A percentile compares a stretch with the other conserved stretches of the same genome.
These are phyloP conservation scores for Spinacia oleracea DNA, from an alignment of 179 eudicot species.

Conservation along the genomic window DNA sequence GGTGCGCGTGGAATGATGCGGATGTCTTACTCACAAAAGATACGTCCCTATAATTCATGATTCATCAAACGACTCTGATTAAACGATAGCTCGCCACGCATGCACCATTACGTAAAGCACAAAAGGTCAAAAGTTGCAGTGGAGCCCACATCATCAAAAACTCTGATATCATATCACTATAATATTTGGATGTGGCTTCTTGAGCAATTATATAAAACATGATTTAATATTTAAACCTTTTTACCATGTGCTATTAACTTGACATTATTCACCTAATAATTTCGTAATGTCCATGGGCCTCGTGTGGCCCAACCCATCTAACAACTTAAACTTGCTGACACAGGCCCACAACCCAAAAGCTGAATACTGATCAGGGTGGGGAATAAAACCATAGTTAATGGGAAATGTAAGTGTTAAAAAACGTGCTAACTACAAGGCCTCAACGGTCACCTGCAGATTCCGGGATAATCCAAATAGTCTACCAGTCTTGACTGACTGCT, in stretches of 20 bases:
- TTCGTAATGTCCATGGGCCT: too few species aligned
- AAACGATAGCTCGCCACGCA: neutral
- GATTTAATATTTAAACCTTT: too few species aligned
- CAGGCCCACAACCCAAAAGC: too few species aligned
- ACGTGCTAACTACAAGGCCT: neutral
- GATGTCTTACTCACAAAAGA: neutral
- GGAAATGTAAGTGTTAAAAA: neutral
- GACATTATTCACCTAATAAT: too few species aligned
- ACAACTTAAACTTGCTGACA: too few species aligned
- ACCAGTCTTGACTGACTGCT: neutral
- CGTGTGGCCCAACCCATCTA: too few species aligned
- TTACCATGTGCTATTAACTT: neutral
- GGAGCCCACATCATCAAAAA: neutral
- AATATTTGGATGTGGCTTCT: too few species aligned
- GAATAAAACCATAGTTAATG: neutral
- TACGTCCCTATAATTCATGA: neutral
- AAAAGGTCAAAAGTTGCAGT: neutral
- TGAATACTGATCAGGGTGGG: too few species aligned
- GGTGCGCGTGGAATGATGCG: neutral
- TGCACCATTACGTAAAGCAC: neutral
- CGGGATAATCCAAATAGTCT: neutral
- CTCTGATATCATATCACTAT: too few species aligned
- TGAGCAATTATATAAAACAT: too few species aligned
- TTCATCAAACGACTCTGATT: neutral
- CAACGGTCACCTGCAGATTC: neutral